Base-by-base conservation (phyloP, 2,329 filamentous ascomycete species). In the Pseudogymnoascus sp. region DNA sequence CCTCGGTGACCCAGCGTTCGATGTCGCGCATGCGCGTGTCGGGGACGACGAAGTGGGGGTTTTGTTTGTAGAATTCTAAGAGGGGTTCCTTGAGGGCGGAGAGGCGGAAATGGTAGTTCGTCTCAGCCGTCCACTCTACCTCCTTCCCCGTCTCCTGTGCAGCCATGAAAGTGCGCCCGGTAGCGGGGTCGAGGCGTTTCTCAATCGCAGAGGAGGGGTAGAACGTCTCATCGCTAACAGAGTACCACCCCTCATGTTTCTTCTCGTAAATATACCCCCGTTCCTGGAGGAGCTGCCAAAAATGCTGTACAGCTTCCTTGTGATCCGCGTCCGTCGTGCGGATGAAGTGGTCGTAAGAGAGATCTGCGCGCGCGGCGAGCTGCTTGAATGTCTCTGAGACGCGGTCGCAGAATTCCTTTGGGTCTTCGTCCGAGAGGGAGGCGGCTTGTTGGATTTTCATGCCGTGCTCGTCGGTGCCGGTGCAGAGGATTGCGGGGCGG, bases 361-460 rank as follows among this genome's bases (percentile, higher is more conserved):
- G 81, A 62, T 87, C 82, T 14, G 88, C 86, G 62, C 82, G 82
- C 45, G 79, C 78, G 11, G 91, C 91, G 29, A 99, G 81, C 51
- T 85, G 83, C 75, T 85, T 83, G 76, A 97, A 97, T 37, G 88
- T 88, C 66, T 87, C 82, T 23, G 91, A 88, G 65, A 91, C 93
- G 71, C 83, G 81, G 76, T 97, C 92, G 77, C 93, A 97, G 69
- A 97, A 93, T n/a, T 87, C 80, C 74, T 93, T 90, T 0, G 92
- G 88, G 0, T 87, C 82, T 62, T 89, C 82, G 3, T 85, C 85
- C 12, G 89, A 86, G 68, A 86, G 84, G 5, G 82, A 79, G 1
- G 95, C 91, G 0, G 93, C 93, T 74, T 87, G 88, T 75, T 99
- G 95, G 21, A 97, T 89, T 81, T 99, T 99, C 84, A 97, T 89